Percentiles rank a stretch among this genome's conserved stretches.
Evolutionary conservation across 768 basidiomycete species (phyloP).

Genomic region (Ramaria sp.): DNA sequence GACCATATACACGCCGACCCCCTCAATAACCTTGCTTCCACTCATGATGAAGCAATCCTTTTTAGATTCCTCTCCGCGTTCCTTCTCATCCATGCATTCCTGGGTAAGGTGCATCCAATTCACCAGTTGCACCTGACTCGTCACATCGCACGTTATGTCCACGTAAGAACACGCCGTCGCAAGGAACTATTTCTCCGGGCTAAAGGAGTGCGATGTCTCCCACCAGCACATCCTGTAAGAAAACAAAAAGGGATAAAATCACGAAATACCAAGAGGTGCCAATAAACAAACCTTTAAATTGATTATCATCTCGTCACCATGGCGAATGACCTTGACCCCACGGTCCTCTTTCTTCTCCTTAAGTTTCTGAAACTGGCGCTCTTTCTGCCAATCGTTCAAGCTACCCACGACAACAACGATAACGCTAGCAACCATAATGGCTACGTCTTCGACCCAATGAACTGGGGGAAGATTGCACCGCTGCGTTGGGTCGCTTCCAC

Average conservation of each 20-base stretch:
- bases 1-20: slow-evolving; percentile 86
- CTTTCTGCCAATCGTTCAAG: slow-evolving; percentile 97
- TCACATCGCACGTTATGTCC: slow-evolving; percentile 95
- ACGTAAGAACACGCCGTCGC: slow-evolving; percentile 87
- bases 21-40: slow-evolving; percentile 90
- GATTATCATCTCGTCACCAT: slow-evolving; percentile 57
- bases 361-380: slow-evolving; percentile 84
- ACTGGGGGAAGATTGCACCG: slow-evolving; percentile 55
- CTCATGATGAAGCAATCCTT: slow-evolving; percentile 88
- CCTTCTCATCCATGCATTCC: slow-evolving; percentile 43
- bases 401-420: slow-evolving; percentile 77
- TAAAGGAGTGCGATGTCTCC: slow-evolving; percentile 89
- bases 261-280: background rate
- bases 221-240: slow-evolving; percentile 73
- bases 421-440: slow-evolving; percentile 36
- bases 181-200: slow-evolving; percentile 92
- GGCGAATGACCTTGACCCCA: slow-evolving; percentile 72
- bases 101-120: slow-evolving; percentile 81
- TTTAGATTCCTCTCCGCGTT: slow-evolving; percentile 34
- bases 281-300: slow-evolving; percentile 58
- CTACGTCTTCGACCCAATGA: slow-evolving; percentile 88
- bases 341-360: slow-evolving; percentile 97
- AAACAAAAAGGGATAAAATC: slow-evolving; percentile 14
- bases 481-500: slow-evolving; percentile 16
- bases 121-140: slow-evolving; percentile 93